Evolutionary conservation across 2,329 filamentous ascomycete species (phyloP), one percentile per base, ranked within the genome.

Genomic region (Sporothrix protearum): DNA sequence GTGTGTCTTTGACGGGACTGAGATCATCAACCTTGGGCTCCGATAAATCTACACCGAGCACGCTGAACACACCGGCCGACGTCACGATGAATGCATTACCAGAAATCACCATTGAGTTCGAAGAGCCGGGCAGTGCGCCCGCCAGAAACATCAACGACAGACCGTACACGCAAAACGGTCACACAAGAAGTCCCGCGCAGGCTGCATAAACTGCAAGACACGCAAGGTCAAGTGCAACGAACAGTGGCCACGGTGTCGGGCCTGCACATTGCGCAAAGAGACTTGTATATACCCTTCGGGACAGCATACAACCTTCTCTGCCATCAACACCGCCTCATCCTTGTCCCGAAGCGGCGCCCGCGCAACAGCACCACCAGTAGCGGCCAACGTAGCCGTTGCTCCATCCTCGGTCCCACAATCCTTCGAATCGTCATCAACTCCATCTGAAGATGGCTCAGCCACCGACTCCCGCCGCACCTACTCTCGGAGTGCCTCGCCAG

Each of bases 181-280:
- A 64, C 86, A 88, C 77, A 85, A 81, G 74, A 88, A 88, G 77
- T 86, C 85, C 1, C 80, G 86, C 39, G 79, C 81, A 2, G 86
- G 73, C 6, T 88, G 86, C 75, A 80, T 79, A 73, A 85, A 84
- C 75, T 88, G 86, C 81, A 88, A 88, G 78, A 77, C 78, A 19
- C 83, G 86, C 70, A 87, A 85, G 77, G 84, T 86, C 70, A 87
- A 86, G 78, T 87, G 86, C 77, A 83, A 86, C 73, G 85, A 88
- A 76, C 80, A 75, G 5, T 82, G 80, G 36, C 86, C 86, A 0
- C 76, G 79, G 2, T 88, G 86, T 75, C 81, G 82, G 53, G 80
- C 82, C 39, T 88, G 86, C 76, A 81, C 78, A 55, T 77, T 84
- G 72, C 82, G 86, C 71, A 82, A 80, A 71, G 82, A 83, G 70